These are phyloP conservation scores for Candida vartiovaarae DNA, from an alignment of 805 yeast species.

Conservation along the genomic window DNA sequence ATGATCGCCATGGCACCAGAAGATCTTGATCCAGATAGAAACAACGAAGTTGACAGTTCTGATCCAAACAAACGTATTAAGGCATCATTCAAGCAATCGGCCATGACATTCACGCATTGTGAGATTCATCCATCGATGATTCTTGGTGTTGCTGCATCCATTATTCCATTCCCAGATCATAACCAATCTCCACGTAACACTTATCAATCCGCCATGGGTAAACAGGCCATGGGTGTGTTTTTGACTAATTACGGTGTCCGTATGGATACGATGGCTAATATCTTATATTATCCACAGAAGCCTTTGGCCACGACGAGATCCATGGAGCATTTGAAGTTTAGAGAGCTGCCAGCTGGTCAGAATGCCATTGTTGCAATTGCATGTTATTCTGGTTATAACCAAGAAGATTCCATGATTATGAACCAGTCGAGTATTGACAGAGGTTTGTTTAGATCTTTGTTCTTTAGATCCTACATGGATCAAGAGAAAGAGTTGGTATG, in stretches of 20 bases:
- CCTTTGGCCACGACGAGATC: slow-evolving; percentile 97
- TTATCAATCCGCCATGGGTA: slow-evolving; percentile 99
- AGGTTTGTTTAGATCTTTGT: slow-evolving; percentile 91
- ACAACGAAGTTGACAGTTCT: slow-evolving; percentile 29
- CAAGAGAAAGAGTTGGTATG: slow-evolving; percentile 99
- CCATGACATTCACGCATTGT: slow-evolving; percentile 93
- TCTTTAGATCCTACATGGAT: slow-evolving; percentile 97
- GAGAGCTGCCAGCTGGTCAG: slow-evolving; percentile 99
- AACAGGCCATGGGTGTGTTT: slow-evolving; percentile 99
- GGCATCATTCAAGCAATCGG: slow-evolving; percentile 51
- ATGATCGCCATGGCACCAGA: slow-evolving; percentile 99
- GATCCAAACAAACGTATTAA: slow-evolving; percentile 75
- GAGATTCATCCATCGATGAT: slow-evolving; percentile 99
- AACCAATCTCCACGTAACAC: slow-evolving; percentile 99
- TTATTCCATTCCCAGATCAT: slow-evolving; percentile 99
- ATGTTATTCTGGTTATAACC: slow-evolving; percentile 97
- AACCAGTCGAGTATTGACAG: slow-evolving; percentile 96
- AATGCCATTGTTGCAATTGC: slow-evolving; percentile 97
- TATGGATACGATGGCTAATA: slow-evolving; percentile 99
- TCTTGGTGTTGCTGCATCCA: slow-evolving; percentile 96
- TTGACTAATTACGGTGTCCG: slow-evolving; percentile 91
- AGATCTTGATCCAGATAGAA: slow-evolving; percentile 66
- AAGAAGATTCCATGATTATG: slow-evolving; percentile 99
- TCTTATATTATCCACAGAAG: slow-evolving; percentile 94
- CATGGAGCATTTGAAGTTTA: slow-evolving; percentile 94